Percentiles rank a stretch among this genome's conserved stretches.
These are phyloP conservation scores for Eucalyptus globulus DNA, from an alignment of 345 rosid species.

Conservation along the genomic window DNA sequence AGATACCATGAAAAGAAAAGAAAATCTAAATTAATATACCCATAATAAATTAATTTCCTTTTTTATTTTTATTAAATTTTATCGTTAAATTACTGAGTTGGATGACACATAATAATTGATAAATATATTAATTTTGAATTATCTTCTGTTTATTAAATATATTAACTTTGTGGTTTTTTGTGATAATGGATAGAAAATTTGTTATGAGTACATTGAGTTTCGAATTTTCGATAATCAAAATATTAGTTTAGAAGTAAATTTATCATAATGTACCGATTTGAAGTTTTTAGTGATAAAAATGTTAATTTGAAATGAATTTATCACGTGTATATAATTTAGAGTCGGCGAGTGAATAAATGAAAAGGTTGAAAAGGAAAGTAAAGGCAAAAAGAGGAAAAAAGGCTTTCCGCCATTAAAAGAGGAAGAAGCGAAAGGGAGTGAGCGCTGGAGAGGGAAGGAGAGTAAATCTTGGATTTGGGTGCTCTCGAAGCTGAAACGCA, in stretches of 20 bases:
- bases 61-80: too few relatives aligned
- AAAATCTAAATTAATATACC: too few relatives aligned
- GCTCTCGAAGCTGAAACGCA: not conserved
- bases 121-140: not conserved
- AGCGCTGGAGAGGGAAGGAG: not conserved
- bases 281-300: too few relatives aligned
- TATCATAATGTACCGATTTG: rapidly evolving
- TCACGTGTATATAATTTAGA: rapidly evolving
- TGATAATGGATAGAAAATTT: too few relatives aligned
- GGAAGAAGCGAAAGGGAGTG: not conserved
- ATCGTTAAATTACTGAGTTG: rapidly evolving
- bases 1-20: not conserved
- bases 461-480: not conserved
- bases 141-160: rapidly evolving
- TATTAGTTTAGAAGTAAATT: too few relatives aligned
- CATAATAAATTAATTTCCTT: too few relatives aligned
- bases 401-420: not conserved
- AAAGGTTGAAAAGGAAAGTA: rapidly evolving
- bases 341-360: not conserved
- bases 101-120: rapidly evolving
- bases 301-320: rapidly evolving
- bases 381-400: not conserved
- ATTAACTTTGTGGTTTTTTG: rapidly evolving
- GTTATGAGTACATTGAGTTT: rapidly evolving
- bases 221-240: too few relatives aligned